Evolutionary conservation across 2,329 filamentous ascomycete species (phyloP), one percentile per base, ranked within the genome.

Genomic region (Trichoderma oligosporum): DNA sequence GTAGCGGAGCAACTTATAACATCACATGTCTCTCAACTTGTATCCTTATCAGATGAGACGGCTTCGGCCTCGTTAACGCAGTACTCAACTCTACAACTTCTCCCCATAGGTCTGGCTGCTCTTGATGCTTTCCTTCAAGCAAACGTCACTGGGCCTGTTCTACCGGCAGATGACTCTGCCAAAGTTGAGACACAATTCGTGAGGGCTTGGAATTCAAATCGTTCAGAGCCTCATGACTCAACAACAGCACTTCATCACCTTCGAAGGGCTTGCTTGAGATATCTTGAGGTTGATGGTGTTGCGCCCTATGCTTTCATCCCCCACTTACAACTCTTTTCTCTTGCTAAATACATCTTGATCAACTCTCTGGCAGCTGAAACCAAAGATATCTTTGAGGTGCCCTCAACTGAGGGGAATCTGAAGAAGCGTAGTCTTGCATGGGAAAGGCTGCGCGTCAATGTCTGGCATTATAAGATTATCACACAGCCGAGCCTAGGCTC

Each of bases 281-380:
- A 82, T 14, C 78, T 97, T 7, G 83, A 86, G 22, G 79, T 91
- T 0, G 94, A 99, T 70, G 94, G 94, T 9, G 87, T 95, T 44
- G 87, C 89, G 0, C 87, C 89, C 0, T 99, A 97, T 71, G 83
- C 86, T 46, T 80, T 96, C 58, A 91, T 91, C 18, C 91, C 92
- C 0, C 82, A 88, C 62, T 79, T 96, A 12, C 91, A 97, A 68
- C 79, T 97, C 1, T 88, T 97, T 61, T 86, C 85, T 62, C 76
- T 97, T 6, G 89, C 92, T 3, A 73, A 76, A 24, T 76, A 76
- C 61, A 69, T 82, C 25, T 75, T 84, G 55, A 70, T 71, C 2
- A 60, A 61, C 4, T 59, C 58, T 4, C 54, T 72, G 12, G 27
- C 57, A 1, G 36, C 62, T 59, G 67, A 63, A 7, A 45, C 59